A percentile compares a stretch with the other conserved stretches of the same genome.
Conservation (phyloP, 2,329 filamentous ascomycete species). For the Cladophialophora yegresii region DNA sequence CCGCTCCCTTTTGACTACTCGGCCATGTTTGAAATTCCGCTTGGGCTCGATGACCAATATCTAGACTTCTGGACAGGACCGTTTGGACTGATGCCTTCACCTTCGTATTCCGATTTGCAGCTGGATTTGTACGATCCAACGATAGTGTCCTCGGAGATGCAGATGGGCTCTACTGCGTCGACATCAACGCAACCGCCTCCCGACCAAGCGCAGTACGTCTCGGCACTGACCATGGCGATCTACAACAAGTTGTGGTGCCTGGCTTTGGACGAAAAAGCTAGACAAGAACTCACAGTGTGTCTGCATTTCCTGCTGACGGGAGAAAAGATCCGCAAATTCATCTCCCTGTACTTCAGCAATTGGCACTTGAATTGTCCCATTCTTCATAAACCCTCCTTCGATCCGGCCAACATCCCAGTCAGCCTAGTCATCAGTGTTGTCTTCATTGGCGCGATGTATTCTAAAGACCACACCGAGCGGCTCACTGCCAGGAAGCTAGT, state of each 20-base stretch:
- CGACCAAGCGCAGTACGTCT: slow-evolving; percentile 39
- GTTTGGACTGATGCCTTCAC: slow-evolving; percentile 26
- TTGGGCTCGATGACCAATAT: slow-evolving; percentile 26
- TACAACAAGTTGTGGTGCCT: slow-evolving; percentile 45
- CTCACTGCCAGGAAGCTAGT: slow-evolving; percentile 45
- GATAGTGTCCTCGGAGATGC: slow-evolving; percentile 13
- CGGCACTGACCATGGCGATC: slow-evolving; percentile 46
- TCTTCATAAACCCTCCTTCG: slow-evolving; percentile 48
- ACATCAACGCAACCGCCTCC: slow-evolving; percentile 14
- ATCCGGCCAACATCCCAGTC: slow-evolving; percentile 43
- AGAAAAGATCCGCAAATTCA: slow-evolving; percentile 46
- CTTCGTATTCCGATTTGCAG: slow-evolving; percentile 26
- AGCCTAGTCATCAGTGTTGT: slow-evolving; percentile 46
- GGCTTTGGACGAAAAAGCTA: slow-evolving; percentile 43
- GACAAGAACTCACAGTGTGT: slow-evolving; percentile 45
- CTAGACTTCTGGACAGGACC: slow-evolving; percentile 32
- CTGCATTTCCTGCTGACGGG: slow-evolving; percentile 47
- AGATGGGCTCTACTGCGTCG: slow-evolving; percentile 18
- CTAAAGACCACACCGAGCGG: slow-evolving; percentile 44
- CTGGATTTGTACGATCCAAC: slow-evolving; percentile 26
- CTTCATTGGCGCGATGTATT: slow-evolving; percentile 52
- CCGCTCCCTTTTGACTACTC: slow-evolving; percentile 23
- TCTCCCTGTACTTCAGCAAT: slow-evolving; percentile 48
- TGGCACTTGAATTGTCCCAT: slow-evolving; percentile 52
- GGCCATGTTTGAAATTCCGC: slow-evolving; percentile 25